Evolutionary conservation across 2,329 filamentous ascomycete genomes (phyloP).

Genomic region (Colletotrichum sp.): DNA sequence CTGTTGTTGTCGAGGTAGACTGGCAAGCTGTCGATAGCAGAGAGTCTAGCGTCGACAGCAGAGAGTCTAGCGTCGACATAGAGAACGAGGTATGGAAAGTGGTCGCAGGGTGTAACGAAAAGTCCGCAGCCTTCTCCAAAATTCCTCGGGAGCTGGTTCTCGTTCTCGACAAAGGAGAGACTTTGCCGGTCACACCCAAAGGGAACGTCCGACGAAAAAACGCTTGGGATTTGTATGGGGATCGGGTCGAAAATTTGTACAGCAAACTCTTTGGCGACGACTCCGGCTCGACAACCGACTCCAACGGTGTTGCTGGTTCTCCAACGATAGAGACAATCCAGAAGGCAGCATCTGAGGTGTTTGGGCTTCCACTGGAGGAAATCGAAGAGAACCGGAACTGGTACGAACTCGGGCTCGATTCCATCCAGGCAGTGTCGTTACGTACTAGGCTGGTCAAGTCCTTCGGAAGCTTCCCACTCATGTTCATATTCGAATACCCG

Average conservation of each 20-base stretch:
- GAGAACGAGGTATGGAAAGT: conserved; percentile 3
- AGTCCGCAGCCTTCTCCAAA: background rate
- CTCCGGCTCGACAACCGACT: no score
- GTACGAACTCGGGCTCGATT: conserved; percentile 13
- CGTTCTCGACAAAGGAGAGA: background rate
- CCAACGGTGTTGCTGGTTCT: background rate
- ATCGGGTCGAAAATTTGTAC: background rate
- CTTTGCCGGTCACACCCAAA: conserved; percentile 3
- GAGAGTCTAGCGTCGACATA: background rate
- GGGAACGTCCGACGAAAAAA: conserved; percentile 1
- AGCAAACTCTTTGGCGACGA: background rate
- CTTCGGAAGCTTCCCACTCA: conserved; percentile 2
- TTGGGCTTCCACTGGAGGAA: background rate
- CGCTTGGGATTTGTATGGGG: background rate
- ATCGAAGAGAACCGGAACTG: background rate
- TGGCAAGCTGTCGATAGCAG: background rate
- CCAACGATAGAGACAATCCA: background rate
- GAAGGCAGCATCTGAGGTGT: background rate
- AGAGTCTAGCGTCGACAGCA: background rate
- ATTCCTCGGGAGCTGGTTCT: background rate
- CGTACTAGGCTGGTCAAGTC: background rate
- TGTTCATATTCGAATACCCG: conserved; percentile 13
- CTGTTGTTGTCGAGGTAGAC: background rate
- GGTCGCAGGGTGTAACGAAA: background rate
- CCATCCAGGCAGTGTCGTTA: background rate